Evolutionary conservation across 805 yeast species (phyloP), one percentile per base, ranked within the genome.

Genomic region (Blastobotrys attinorum): DNA sequence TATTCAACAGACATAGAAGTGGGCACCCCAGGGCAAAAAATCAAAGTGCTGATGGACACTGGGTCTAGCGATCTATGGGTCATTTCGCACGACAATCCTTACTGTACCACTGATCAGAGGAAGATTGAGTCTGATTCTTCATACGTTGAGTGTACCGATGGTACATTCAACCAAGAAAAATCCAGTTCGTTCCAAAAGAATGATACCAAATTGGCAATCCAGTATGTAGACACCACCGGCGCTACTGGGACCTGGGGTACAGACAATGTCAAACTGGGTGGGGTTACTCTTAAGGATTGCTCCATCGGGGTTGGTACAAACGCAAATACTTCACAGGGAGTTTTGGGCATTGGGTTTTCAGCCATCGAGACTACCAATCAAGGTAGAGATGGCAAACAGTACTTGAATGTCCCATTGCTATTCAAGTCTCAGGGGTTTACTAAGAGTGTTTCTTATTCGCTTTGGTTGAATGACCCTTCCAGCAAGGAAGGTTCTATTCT

Each of bases 51-150:
- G 40, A 62, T 83, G 20, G 94, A 83, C 57, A 83, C 90, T 3
- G 94, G 92, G 2, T 81, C 89, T 0, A 71, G 83, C 1, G 92
- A 83, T 57, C 58, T 82, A 41, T 82, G 87, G 86, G 75, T 81
- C 37, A 68, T 73, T 53, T 62, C 66, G 22, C 49, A 69, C 1
- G 53, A 62, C 34, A 77, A 76, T 53, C 72, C 80, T 2, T 71
- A 66, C 49, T 64, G 63, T 48, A 51, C 55, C 43, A 46, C 25
- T 23, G 77, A 73, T 48, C 36, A 15, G 10, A 50, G 54, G n/a
- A 58, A 72, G 3, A 64, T 58, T 46, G 50, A 43, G 31, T 7
- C 53, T 3, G 35, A 52, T 8, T 33, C 31, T 15, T 23, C 39
- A 29, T 39, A 32, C n/a, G 33, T 46, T 21, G 48, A 51, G 40